Conservation (phyloP, 192 early-diverging fungal genomes). For the Gaertneriomyces semiglobifer region DNA sequence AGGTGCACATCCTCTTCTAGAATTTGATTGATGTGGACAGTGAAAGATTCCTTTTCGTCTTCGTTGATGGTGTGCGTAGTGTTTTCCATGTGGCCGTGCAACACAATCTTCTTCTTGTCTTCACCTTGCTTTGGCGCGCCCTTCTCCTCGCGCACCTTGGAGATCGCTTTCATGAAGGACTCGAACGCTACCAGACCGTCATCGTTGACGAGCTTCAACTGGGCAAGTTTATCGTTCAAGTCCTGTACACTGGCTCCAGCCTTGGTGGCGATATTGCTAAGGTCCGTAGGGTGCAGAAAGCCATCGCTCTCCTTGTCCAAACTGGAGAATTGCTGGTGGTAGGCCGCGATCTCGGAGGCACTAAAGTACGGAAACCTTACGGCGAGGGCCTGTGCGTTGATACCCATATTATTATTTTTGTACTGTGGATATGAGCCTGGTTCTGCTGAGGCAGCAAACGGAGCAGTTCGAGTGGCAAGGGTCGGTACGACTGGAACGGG, state of each 20-base stretch:
- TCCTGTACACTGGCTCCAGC: slow-evolving; percentile 45
- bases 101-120: slow-evolving; percentile 73
- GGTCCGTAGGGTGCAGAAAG: slow-evolving; percentile 42
- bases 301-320: slow-evolving; percentile 43
- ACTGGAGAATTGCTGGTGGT: slow-evolving; percentile 46
- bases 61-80: slow-evolving; percentile 98
- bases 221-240: slow-evolving; percentile 39
- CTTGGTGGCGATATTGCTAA: slow-evolving; percentile 48
- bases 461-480: background rate
- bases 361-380: slow-evolving; percentile 49
- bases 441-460: background rate
- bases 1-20: slow-evolving; percentile 79
- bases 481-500: slow-evolving; percentile 12
- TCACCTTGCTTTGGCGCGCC: slow-evolving; percentile 31
- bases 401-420: slow-evolving; percentile 21
- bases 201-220: slow-evolving; percentile 32
- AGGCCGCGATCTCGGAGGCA: slow-evolving; percentile 49
- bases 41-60: slow-evolving; percentile 96
- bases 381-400: slow-evolving; percentile 40
- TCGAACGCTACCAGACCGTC: slow-evolving; percentile 49
- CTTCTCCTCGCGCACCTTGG: slow-evolving; percentile 48
- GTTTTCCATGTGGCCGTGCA: slow-evolving; percentile 76
- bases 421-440: slow-evolving; percentile 9
- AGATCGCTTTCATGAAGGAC: slow-evolving; percentile 47
- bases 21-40: slow-evolving; percentile 87